phyloP scores from a whole-genome alignment of 2,329 filamentous ascomycete species.

The Uncinocarpus reesii region DNA sequence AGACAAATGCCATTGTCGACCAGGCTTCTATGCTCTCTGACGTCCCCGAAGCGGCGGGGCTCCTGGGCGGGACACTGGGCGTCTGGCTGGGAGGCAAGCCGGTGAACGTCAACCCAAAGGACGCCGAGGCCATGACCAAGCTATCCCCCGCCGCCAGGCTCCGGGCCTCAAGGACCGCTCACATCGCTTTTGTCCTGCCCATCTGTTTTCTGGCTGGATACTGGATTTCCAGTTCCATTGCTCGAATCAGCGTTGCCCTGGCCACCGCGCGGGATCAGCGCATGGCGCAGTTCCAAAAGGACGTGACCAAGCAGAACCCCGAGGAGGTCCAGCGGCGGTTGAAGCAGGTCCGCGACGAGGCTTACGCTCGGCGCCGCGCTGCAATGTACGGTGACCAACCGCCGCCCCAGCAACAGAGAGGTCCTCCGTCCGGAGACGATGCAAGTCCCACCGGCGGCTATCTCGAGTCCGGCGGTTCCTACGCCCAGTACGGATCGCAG shows the following conservation, averaged over 20 bases:
- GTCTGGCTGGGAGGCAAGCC: neutral
- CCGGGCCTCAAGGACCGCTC: neutral
- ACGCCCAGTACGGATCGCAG: constrained; percentile 2
- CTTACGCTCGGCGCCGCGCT: neutral
- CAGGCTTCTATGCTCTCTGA: constrained; percentile 1
- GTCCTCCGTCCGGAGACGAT: constrained; percentile 3
- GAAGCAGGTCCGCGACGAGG: neutral
- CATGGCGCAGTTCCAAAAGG: constrained; percentile 1
- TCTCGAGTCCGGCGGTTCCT: neutral
- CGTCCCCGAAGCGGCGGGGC: neutral
- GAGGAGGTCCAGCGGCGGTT: constrained; percentile 5
- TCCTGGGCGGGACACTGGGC: neutral
- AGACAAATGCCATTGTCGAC: constrained; percentile 3
- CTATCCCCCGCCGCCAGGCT: neutral
- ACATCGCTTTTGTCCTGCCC: neutral
- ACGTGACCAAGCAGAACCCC: neutral
- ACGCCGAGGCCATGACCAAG: neutral
- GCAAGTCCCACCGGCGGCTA: constrained; percentile 11
- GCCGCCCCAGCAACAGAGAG: neutral
- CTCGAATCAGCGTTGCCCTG: neutral
- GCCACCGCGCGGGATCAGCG: neutral
- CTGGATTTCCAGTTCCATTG: neutral
- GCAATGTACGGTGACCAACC: neutral
- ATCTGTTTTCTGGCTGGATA: constrained; percentile 1
- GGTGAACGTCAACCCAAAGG: neutral